Evolutionary conservation across 2,329 filamentous ascomycete species (phyloP).

Genomic region (Rhinocladiella similis): DNA sequence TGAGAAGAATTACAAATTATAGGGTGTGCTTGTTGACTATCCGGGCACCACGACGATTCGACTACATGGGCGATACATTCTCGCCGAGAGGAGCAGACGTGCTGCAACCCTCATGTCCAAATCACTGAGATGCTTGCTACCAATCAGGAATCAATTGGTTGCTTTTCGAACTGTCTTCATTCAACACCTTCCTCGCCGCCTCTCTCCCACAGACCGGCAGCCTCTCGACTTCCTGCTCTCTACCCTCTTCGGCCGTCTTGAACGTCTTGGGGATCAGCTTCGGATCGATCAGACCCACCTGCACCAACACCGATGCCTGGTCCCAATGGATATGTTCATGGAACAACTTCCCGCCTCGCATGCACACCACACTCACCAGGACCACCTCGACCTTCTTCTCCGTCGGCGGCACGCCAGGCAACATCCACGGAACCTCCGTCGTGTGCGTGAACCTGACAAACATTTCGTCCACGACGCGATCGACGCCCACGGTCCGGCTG

Average conservation of each 20-base stretch:
- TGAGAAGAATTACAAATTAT: conserved; percentile 4
- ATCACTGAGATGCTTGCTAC: conserved; percentile 9
- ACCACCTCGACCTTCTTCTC: conserved; percentile 58
- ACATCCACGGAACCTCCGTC: conserved; percentile 57
- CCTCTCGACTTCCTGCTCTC: conserved; percentile 36
- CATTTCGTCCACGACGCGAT: conserved; percentile 63
- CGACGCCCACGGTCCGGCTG: conserved; percentile 58
- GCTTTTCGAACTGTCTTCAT: conserved; percentile 40
- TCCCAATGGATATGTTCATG: conserved; percentile 64
- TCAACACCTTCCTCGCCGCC: conserved; percentile 40
- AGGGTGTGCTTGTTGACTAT: background rate
- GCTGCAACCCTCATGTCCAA: no score
- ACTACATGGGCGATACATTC: no score
- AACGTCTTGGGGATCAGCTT: conserved; percentile 53
- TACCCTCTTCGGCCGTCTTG: conserved; percentile 33
- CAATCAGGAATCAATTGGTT: conserved; percentile 33
- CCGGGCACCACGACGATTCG: no score
- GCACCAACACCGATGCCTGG: conserved; percentile 60
- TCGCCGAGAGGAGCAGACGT: no score
- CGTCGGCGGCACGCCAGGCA: conserved; percentile 59
- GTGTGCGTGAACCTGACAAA: conserved; percentile 59
- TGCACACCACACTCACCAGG: conserved; percentile 57
- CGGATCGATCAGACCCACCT: conserved; percentile 59
- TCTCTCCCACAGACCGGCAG: conserved; percentile 44
- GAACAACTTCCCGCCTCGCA: conserved; percentile 55